Percentiles rank a stretch among this genome's conserved stretches.
phyloP scores from a whole-genome alignment of 176 grass and related monocot genomes.

The Saccharum spontaneum region DNA sequence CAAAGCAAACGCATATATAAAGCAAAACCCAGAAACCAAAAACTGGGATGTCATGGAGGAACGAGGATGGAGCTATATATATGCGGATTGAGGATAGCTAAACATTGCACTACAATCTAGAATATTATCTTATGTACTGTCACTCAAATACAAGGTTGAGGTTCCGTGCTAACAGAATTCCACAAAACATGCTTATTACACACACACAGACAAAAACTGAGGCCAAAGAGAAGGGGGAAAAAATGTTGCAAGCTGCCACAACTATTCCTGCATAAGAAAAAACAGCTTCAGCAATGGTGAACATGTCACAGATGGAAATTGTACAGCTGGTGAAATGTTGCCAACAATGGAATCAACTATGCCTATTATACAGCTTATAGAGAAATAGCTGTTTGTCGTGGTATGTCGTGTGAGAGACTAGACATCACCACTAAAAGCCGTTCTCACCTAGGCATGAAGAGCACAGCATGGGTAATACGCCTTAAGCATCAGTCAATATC shows the following conservation, averaged over 20 bases:
- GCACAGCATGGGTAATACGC: not conserved
- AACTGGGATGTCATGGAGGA: not conserved
- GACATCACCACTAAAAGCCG: not conserved
- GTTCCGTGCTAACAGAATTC: not conserved
- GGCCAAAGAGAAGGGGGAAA: not conserved
- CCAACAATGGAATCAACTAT: not conserved
- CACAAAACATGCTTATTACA: slow-evolving; percentile 26
- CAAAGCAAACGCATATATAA: not conserved
- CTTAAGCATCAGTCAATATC: slow-evolving; percentile 71
- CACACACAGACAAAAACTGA: not conserved
- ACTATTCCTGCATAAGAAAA: slow-evolving; percentile 23
- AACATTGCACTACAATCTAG: not conserved
- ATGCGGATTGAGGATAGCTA: not conserved
- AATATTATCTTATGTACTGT: slow-evolving; percentile 12
- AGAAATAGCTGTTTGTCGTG: not conserved
- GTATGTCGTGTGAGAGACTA: not conserved
- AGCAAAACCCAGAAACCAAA: not conserved
- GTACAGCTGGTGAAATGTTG: not conserved
- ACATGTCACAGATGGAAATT: not conserved
- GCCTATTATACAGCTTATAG: not conserved
- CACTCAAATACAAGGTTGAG: not conserved
- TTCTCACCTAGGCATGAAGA: slow-evolving; percentile 32
- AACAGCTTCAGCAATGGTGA: not conserved
- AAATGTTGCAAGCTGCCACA: not conserved
- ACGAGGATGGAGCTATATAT: not conserved